These are phyloP conservation scores for Pseudocercospora pini-densiflorae DNA, from an alignment of 2,329 filamentous ascomycete genomes.

Conservation along the genomic window DNA sequence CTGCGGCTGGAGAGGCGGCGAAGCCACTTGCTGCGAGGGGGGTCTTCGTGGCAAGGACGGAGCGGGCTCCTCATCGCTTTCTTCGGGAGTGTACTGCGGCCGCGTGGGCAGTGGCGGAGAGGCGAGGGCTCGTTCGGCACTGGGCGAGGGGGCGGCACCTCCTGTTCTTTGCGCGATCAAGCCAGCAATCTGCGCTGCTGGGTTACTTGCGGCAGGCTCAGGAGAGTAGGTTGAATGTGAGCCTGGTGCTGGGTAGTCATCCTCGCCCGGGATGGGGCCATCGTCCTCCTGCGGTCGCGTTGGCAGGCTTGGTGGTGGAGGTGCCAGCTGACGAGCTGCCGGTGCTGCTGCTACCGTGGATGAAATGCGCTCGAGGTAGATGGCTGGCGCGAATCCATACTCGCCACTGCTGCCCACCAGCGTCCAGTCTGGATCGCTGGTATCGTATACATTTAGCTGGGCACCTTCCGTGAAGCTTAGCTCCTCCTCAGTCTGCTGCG, in stretches of 20 bases:
- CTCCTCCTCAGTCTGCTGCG: slow-evolving; percentile 95
- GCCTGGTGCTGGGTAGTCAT: slow-evolving; percentile 50
- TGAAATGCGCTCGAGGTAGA: slow-evolving; percentile 82
- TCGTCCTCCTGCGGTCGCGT: slow-evolving; percentile 42
- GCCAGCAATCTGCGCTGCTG: slow-evolving; percentile 63
- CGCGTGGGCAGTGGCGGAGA: slow-evolving; percentile 59
- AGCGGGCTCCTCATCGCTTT: slow-evolving; percentile 67
- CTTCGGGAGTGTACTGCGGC: slow-evolving; percentile 66
- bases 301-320: slow-evolving; percentile 48
- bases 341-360: slow-evolving; percentile 50
- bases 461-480: slow-evolving; percentile 93
- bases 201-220: slow-evolving; percentile 48
- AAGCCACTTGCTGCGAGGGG: slow-evolving; percentile 51
- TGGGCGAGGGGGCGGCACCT: slow-evolving; percentile 31
- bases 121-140: slow-evolving; percentile 41
- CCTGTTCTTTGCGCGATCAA: slow-evolving; percentile 57
- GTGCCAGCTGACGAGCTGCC: slow-evolving; percentile 33
- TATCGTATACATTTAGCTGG: slow-evolving; percentile 82
- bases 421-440: slow-evolving; percentile 94
- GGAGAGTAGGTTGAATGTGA: slow-evolving; percentile 48
- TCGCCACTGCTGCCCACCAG: slow-evolving; percentile 82
- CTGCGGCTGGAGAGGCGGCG: slow-evolving; percentile 50
- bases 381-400: slow-evolving; percentile 92
- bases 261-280: slow-evolving; percentile 45
- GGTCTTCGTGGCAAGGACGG: slow-evolving; percentile 68